Base-by-base conservation (phyloP, 805 yeast species). In the Candida michaelii region DNA sequence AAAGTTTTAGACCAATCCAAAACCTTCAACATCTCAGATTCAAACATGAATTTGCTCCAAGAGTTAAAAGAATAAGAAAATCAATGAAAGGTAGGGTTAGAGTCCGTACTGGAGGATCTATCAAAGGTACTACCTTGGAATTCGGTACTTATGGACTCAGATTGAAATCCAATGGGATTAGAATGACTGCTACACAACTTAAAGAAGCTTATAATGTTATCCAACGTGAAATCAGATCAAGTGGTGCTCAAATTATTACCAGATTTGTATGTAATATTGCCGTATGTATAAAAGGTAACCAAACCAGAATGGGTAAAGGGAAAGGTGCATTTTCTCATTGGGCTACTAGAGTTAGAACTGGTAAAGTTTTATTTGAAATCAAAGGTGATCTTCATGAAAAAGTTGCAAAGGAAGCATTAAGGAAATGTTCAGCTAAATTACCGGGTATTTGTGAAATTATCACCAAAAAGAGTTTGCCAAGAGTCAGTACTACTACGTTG, bases 241-340 rank as follows among this genome's bases (percentile, higher is more conserved):
- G 82, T 33, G 80, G 81, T 14, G 95, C 95, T 30, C 69, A 77
- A 52, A 71, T 89, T 41, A 82, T 85, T 76, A 83, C 91, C 53
- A 79, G 98, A 59, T 73, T 90, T 43, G 80, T 82, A 39, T 85
- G 96, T 16, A 84, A 86, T 60, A 77, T 89, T 41, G 93, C 98
- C 0, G 95, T 93, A 10, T 89, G 97, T 66, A 80, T 87, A 48
- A 93, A 93, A 71, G 99, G 99, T 71, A 93, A 93, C 64, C 97
- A 93, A 63, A 89, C 97, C 9, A 93, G 99, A 83, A 93, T 93
- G 99, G 99, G 99, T 73, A 93, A 93, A 66, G 99, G 99, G 72
- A 93, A 93, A 68, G 99, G 99, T 67, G 84, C 90, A 0, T 91
- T 93, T 60, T 96, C 89, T 57, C 93, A 89, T 70, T 93, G 98